phyloP scores from a whole-genome alignment of 2,329 filamentous ascomycete genomes.

The Hypoxylon sp. region DNA sequence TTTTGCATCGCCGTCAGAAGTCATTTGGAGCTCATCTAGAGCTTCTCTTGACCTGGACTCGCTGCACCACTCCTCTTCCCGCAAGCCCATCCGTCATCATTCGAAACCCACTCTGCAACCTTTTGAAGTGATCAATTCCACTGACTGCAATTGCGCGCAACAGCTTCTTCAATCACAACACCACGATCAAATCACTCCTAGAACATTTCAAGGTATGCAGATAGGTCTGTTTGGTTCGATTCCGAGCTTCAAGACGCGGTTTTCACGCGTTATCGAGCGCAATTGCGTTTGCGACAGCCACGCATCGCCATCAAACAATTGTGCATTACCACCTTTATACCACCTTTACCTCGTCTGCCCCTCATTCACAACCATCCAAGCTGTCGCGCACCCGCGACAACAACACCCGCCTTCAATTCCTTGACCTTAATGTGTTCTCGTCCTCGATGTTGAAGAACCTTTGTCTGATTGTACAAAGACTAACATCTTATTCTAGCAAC shows the following conservation, averaged over 20 bases:
- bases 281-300: constrained; percentile 59
- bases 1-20: constrained; percentile 31
- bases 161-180: constrained; percentile 56
- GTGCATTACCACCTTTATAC: constrained; percentile 35
- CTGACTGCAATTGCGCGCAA: constrained; percentile 51
- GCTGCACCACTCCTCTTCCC: constrained; percentile 38
- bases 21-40: constrained; percentile 31
- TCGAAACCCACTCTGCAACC: constrained; percentile 36
- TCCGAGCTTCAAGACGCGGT: constrained; percentile 57
- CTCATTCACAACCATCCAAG: constrained; percentile 34
- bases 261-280: constrained; percentile 53
- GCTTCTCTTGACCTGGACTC: constrained; percentile 22
- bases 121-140: constrained; percentile 39
- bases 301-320: constrained; percentile 44
- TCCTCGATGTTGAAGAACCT: background rate
- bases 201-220: constrained; percentile 58
- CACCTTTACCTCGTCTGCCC: constrained; percentile 35
- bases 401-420: constrained; percentile 4
- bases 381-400: constrained; percentile 21
- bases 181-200: constrained; percentile 34
- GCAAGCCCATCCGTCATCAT: constrained; percentile 46
- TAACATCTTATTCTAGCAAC: constrained; percentile 51
- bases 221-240: constrained; percentile 45
- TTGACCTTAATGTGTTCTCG: background rate
- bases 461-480: constrained; percentile 35